A percentile compares a stretch with the other conserved stretches of the same genome.
These are phyloP conservation scores for Dendryphion nanum DNA, from an alignment of 2,329 filamentous ascomycete genomes.

Conservation along the genomic window DNA sequence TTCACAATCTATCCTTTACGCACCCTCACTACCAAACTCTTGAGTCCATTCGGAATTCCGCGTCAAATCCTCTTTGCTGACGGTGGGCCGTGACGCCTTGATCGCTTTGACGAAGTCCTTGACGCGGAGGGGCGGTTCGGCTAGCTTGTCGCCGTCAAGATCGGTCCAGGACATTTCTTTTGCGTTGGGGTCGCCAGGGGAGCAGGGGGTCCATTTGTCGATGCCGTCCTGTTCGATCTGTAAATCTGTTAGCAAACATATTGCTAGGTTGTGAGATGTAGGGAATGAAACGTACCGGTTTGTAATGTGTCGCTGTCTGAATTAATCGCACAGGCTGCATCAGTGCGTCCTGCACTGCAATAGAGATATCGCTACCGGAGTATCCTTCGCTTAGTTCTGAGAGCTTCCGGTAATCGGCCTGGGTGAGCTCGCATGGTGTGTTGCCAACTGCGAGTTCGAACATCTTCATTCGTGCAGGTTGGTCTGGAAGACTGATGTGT, in stretches of 20 bases:
- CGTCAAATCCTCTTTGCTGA: conserved; percentile 80
- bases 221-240: conserved; percentile 68
- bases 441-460: conserved; percentile 93
- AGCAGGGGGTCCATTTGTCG: conserved; percentile 81
- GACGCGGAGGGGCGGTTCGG: conserved; percentile 80
- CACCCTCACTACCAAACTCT: conserved; percentile 92
- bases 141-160: conserved; percentile 76
- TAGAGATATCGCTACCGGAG: conserved; percentile 92
- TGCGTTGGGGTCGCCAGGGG: conserved; percentile 81
- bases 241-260: conserved; percentile 2
- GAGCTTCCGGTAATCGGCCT: conserved; percentile 75
- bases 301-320: conserved; percentile 96
- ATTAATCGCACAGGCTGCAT: conserved; percentile 99
- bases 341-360: conserved; percentile 90
- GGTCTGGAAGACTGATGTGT: conserved; percentile 89
- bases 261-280: not conserved
- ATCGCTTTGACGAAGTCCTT: conserved; percentile 95
- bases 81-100: conserved; percentile 82
- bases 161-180: conserved; percentile 94
- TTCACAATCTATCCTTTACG: conserved; percentile 34
- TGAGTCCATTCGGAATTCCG: conserved; percentile 90
- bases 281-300: conserved; percentile 61
- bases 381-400: conserved; percentile 87
- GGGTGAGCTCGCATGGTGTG: conserved; percentile 80
- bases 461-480: conserved; percentile 86